These are phyloP conservation scores for Citeromyces hawaiiensis DNA, from an alignment of 1,139 yeast genomes.

Conservation along the genomic window DNA sequence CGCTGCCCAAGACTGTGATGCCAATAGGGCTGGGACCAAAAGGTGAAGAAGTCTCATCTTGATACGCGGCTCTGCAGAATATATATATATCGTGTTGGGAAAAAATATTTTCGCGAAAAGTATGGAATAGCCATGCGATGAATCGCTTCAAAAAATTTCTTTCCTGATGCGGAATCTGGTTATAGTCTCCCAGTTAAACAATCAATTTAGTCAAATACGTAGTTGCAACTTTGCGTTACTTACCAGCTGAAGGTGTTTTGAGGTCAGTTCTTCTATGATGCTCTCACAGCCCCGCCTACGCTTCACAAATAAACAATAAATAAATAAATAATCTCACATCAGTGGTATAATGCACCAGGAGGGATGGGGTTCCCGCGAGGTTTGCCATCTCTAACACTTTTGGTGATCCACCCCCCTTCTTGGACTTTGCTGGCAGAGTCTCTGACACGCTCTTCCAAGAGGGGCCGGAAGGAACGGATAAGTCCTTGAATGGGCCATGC, in stretches of 20 bases:
- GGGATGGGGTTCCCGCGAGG: slow-evolving; percentile 47
- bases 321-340: background rate
- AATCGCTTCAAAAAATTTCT: too few species aligned
- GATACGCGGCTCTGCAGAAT: too few species aligned
- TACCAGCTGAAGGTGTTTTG: too few species aligned
- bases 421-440: slow-evolving; percentile 23
- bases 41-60: background rate
- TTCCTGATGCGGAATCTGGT: too few species aligned
- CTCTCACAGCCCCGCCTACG: too few species aligned
- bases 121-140: too few species aligned
- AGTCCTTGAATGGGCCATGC: slow-evolving; percentile 91
- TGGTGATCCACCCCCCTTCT: slow-evolving; percentile 69
- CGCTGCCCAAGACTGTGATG: background rate
- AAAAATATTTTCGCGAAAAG: background rate
- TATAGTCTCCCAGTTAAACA: too few species aligned
- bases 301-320: background rate
- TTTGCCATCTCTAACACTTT: slow-evolving; percentile 44
- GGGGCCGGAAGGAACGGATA: slow-evolving; percentile 71
- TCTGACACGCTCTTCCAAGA: slow-evolving; percentile 60
- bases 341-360: slow-evolving; percentile 15
- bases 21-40: background rate
- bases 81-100: too few species aligned
- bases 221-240: too few species aligned
- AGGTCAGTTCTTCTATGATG: too few species aligned
- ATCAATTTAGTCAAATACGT: too few species aligned